Evolutionary conservation across 2,329 filamentous ascomycete genomes (phyloP).

Genomic region (Sarocladiaceae sp.): DNA sequence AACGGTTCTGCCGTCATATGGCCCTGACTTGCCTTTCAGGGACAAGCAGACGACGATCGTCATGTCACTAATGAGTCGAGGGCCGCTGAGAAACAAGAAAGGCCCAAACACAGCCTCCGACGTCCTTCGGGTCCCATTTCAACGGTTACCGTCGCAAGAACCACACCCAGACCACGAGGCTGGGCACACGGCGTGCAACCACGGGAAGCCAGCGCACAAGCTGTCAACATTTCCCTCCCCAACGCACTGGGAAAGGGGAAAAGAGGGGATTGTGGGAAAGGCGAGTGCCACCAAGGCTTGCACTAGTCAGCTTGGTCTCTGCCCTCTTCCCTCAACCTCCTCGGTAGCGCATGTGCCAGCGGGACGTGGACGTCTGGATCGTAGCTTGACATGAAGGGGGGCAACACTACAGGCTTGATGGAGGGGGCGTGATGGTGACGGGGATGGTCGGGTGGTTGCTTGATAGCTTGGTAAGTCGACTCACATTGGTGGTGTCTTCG

Average conservation of each 20-base stretch:
- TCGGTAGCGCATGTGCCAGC: not conserved
- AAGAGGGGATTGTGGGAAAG: not conserved
- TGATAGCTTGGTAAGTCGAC: not conserved
- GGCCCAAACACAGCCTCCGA: too few species aligned
- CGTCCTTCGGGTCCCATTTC: not conserved
- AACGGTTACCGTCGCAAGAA: not conserved
- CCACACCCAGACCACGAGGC: too few species aligned
- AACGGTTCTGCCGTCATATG: too few species aligned
- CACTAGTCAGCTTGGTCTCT: not conserved
- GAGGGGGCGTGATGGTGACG: not conserved
- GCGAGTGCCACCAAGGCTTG: too few species aligned
- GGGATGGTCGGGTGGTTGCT: not conserved
- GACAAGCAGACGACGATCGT: not conserved
- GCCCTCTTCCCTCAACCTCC: not conserved
- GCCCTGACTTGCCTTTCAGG: not conserved
- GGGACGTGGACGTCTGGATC: slow-evolving; percentile 1
- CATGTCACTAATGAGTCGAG: not conserved
- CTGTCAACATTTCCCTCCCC: not conserved
- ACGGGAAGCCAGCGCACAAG: not conserved
- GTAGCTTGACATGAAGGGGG: slow-evolving; percentile 5
- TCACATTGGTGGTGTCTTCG: not conserved
- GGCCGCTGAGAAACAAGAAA: too few species aligned
- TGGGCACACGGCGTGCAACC: too few species aligned
- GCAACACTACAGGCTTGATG: not conserved
- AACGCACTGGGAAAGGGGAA: not conserved